Percentiles rank a stretch among this genome's conserved stretches.
phyloP scores from a whole-genome alignment of 2,329 filamentous ascomycete genomes.

The Ophidiomyces ophidiicola region DNA sequence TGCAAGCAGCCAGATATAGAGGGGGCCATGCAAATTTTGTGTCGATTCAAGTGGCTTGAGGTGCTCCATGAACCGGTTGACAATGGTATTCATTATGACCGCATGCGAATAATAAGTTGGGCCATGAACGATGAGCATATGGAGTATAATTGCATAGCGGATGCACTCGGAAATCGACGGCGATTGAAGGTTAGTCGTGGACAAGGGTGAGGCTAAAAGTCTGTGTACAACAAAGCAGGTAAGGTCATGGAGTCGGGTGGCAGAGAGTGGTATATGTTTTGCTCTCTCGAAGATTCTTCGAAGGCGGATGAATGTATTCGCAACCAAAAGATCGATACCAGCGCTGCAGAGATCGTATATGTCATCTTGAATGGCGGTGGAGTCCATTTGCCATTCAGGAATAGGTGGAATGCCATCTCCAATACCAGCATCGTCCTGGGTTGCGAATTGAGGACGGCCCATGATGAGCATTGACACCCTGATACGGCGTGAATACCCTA shows the following conservation, averaged over 20 bases:
- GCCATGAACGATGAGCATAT: conserved; percentile 44
- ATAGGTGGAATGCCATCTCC: conserved; percentile 42
- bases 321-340: conserved; percentile 26
- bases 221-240: conserved; percentile 44
- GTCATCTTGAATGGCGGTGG: conserved; percentile 10
- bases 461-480: conserved; percentile 49
- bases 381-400: conserved; percentile 37
- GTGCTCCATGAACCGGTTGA: conserved; percentile 24
- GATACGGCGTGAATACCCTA: conserved; percentile 2
- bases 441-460: conserved; percentile 42
- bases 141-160: conserved; percentile 38
- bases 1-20: conserved; percentile 35
- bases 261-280: conserved; percentile 21
- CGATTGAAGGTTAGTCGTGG: background rate
- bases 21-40: conserved; percentile 14
- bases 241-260: conserved; percentile 42
- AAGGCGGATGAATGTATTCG: conserved; percentile 35
- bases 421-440: conserved; percentile 39
- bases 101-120: conserved; percentile 46
- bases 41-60: conserved; percentile 19
- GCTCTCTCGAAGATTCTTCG: conserved; percentile 33
- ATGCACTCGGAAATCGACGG: conserved; percentile 33
- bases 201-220: conserved; percentile 28
- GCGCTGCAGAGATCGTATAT: conserved; percentile 15
- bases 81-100: conserved; percentile 28